Evolutionary conservation across 495 filamentous ascomycete species (phyloP).

Genomic region (Trichoderma reesei): DNA sequence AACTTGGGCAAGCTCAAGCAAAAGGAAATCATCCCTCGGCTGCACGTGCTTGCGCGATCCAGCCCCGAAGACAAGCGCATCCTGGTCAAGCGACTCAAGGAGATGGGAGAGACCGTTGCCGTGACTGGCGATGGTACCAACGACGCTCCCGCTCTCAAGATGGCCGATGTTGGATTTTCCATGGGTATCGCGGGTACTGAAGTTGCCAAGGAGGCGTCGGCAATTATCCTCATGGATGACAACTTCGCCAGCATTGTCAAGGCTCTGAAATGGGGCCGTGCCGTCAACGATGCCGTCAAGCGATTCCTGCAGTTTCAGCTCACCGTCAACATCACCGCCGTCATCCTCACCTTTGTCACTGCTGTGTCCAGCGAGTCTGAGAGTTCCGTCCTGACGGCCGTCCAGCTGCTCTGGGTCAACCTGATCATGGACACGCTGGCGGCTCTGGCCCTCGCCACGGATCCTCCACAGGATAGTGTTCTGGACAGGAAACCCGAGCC

Average conservation of each 20-base stretch:
- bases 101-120: conserved; percentile 69
- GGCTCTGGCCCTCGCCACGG: conserved; percentile 75
- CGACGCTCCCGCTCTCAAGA: conserved; percentile 76
- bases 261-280: conserved; percentile 81
- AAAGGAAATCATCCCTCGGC: conserved; percentile 59
- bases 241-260: conserved; percentile 84
- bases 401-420: conserved; percentile 87
- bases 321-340: conserved; percentile 84
- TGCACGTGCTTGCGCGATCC: conserved; percentile 78
- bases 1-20: conserved; percentile 62
- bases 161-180: conserved; percentile 82
- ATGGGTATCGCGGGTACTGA: conserved; percentile 90
- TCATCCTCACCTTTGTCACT: conserved; percentile 72
- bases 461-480: conserved; percentile 69
- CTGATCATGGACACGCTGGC: conserved; percentile 93
- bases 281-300: conserved; percentile 83
- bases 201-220: conserved; percentile 88
- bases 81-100: conserved; percentile 62
- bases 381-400: conserved; percentile 67
- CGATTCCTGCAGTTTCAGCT: conserved; percentile 84
- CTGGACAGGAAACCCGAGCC: conserved; percentile 74
- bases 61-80: conserved; percentile 84
- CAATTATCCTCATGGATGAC: conserved; percentile 86
- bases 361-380: conserved; percentile 59
- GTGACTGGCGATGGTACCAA: conserved; percentile 89